Evolutionary conservation across 2,329 filamentous ascomycete species (phyloP).

Genomic region (Drechmeria coniospora): DNA sequence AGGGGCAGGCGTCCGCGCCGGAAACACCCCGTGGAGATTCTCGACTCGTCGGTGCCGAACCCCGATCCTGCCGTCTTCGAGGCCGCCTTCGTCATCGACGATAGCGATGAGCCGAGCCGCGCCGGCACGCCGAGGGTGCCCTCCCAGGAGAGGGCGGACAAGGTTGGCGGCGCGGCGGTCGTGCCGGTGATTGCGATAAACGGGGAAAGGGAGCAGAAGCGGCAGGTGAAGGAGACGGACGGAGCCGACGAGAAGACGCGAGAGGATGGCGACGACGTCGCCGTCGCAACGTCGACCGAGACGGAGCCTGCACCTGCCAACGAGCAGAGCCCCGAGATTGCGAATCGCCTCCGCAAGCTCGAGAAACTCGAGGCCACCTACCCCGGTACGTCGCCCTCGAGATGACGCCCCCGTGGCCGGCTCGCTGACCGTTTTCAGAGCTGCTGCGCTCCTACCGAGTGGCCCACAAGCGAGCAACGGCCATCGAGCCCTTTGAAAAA

Average conservation of each 20-base stretch:
- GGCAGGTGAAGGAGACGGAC: constrained; percentile 6
- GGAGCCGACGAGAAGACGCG: constrained; percentile 6
- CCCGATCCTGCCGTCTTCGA: constrained; percentile 83
- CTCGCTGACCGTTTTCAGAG: constrained; percentile 33
- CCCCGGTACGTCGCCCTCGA: constrained; percentile 40
- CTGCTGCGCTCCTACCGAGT: constrained; percentile 82
- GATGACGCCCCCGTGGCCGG: background rate
- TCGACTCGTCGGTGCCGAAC: constrained; percentile 28
- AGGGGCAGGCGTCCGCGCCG: constrained; percentile 14
- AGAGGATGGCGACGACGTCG: constrained; percentile 5
- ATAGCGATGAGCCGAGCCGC: constrained; percentile 55
- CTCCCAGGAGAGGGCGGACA: constrained; percentile 22
- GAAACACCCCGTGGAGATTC: constrained; percentile 20
- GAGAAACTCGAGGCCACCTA: constrained; percentile 83
- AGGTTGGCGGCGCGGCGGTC: constrained; percentile 8
- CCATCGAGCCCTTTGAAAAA: constrained; percentile 88
- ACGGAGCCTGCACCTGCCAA: constrained; percentile 8
- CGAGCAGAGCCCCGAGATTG: constrained; percentile 61
- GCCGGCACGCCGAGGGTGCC: constrained; percentile 39
- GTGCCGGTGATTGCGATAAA: constrained; percentile 5
- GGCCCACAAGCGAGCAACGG: constrained; percentile 71
- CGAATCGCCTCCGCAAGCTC: constrained; percentile 63
- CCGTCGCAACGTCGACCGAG: constrained; percentile 3
- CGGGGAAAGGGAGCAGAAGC: constrained; percentile 10
- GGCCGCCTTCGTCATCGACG: constrained; percentile 72